A percentile compares a stretch with the other conserved stretches of the same genome.
Evolutionary conservation across 2,329 filamentous ascomycete species (phyloP).

Genomic region (Anisogramma anomala): DNA sequence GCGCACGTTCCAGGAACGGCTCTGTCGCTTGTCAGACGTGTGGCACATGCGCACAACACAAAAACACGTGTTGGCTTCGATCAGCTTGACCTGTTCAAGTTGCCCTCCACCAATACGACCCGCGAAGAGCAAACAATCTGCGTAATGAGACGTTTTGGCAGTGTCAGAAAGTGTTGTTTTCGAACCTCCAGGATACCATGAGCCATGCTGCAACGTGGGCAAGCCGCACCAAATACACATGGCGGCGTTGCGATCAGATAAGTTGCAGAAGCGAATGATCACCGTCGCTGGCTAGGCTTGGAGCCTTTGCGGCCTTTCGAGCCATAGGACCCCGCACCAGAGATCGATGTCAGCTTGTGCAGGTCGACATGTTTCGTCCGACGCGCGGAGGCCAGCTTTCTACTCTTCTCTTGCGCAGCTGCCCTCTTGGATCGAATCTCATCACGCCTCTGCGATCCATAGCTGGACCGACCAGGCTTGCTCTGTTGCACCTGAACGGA

Average conservation of each 20-base stretch:
- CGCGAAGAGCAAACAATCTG: too few species aligned
- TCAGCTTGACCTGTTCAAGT: too few species aligned
- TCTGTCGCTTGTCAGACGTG: too few species aligned
- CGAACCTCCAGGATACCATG: too few species aligned
- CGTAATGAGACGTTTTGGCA: too few species aligned
- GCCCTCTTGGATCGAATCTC: conserved; percentile 27
- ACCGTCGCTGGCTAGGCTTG: conserved; percentile 5
- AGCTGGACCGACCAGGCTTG: conserved; percentile 5
- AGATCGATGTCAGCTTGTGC: conserved; percentile 51
- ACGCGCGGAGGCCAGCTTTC: conserved; percentile 44
- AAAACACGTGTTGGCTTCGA: too few species aligned
- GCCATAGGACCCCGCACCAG: conserved; percentile 25
- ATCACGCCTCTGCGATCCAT: conserved; percentile 7
- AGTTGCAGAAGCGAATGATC: neutral
- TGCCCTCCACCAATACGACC: too few species aligned
- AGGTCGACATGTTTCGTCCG: conserved; percentile 57
- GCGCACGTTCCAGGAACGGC: too few species aligned
- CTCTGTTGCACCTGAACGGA: conserved; percentile 21
- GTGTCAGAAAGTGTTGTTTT: too few species aligned
- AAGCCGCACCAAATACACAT: too few species aligned
- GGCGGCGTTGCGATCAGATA: neutral
- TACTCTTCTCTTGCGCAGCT: conserved; percentile 34
- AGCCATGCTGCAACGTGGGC: neutral
- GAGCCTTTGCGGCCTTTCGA: conserved; percentile 15
- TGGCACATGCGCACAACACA: too few species aligned